These are phyloP conservation scores for Tolypocladium sp. DNA, from an alignment of 2,329 filamentous ascomycete genomes.

Conservation along the genomic window DNA sequence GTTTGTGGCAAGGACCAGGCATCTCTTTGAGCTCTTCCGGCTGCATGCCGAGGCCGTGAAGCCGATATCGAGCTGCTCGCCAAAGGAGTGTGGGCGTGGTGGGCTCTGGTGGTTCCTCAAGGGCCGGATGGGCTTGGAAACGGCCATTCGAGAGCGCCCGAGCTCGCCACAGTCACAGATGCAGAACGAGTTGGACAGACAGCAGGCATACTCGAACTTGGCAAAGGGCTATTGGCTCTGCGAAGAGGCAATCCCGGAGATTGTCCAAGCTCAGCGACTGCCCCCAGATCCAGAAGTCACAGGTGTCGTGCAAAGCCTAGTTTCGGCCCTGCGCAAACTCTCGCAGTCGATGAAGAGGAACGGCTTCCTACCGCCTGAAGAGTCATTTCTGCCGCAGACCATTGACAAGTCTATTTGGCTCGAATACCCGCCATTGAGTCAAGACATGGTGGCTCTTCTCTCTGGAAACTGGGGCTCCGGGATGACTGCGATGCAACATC, in stretches of 20 bases:
- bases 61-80: constrained; percentile 52
- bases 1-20: constrained; percentile 62
- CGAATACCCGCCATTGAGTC: constrained; percentile 63
- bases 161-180: constrained; percentile 39
- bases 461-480: constrained; percentile 49
- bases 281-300: constrained; percentile 37
- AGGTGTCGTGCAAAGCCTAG: constrained; percentile 45
- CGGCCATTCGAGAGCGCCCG: constrained; percentile 56
- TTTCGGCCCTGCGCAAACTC: constrained; percentile 62
- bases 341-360: constrained; percentile 79
- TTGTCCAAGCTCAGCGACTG: constrained; percentile 32
- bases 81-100: constrained; percentile 61
- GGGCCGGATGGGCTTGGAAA: constrained; percentile 68
- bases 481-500: constrained; percentile 37
- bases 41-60: constrained; percentile 67
- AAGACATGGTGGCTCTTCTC: constrained; percentile 62
- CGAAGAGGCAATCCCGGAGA: constrained; percentile 42
- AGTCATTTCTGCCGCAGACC: constrained; percentile 61
- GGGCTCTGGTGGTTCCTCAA: constrained; percentile 86
- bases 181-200: constrained; percentile 45
- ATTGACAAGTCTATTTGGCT: constrained; percentile 79
- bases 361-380: constrained; percentile 62
- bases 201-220: constrained; percentile 78
- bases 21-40: constrained; percentile 68
- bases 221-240: constrained; percentile 82